Base-by-base conservation (phyloP, 352 stramenopile species). In the Phytopythium cucurbitacearum region DNA sequence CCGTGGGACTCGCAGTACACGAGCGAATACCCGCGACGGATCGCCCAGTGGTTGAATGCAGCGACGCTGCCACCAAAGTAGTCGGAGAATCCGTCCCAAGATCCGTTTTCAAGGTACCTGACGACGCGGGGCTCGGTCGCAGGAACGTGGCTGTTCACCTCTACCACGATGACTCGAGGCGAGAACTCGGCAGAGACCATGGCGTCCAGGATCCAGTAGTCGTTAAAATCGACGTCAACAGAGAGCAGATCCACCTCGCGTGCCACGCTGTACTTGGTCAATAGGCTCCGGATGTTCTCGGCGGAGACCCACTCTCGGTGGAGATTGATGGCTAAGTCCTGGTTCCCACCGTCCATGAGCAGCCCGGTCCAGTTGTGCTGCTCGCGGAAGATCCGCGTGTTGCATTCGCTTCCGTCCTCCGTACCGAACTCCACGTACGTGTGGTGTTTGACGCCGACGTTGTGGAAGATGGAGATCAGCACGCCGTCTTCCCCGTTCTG, bases 1-100 rank as follows among this genome's bases (percentile, higher is more conserved):
- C 80, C 80, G 38, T 84, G 80, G 3, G 74, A 88, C 56, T 91
- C 80, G 48, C 76, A 89, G 57, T 89, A 91, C 55, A 91, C 67
- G n/a, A 91, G 64, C 38, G 80, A 84, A 53, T 88, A 91, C 4
- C 62, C 65, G 16, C 80, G 57, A 6, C 56, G 39, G 9, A 36
- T 5, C 0, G 65, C 74, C 73, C 76, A 87, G 15, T 51, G 48
- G 15, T 76, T 40, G 16, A 89, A 70, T 34, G 78, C 74, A 16
- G 58, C 67, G n/a, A 86, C 60, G 34, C 73, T 74, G 7, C 62
- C 73, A 10, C 80, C 80, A 69, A 88, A 91, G 64, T 80, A 87
- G 13, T 73, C 55, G 2, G 64, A 75, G 21, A 62, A 51, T 1
- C 56, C 61, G 40, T 89, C 80, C 77, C 77, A 91, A 38, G 45